These are phyloP conservation scores for Heterobasidion parviporum DNA, from an alignment of 1,284 basidiomycete species.

Conservation along the genomic window DNA sequence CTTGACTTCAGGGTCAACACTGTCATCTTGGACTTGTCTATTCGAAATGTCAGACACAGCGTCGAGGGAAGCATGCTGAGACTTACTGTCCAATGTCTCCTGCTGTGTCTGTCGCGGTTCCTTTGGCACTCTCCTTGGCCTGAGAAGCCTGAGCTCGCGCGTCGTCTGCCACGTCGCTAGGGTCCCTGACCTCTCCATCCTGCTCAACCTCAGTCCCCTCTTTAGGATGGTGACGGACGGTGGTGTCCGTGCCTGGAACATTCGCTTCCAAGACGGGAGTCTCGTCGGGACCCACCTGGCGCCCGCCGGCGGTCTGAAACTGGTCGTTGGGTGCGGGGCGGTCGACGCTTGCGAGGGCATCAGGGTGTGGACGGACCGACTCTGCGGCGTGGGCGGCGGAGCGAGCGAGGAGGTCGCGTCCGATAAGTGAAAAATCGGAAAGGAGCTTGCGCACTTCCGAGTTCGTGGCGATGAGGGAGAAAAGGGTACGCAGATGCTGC, in stretches of 20 bases:
- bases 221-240: constrained; percentile 38
- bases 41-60: constrained; percentile 14
- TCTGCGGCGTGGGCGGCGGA: constrained; percentile 73
- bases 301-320: constrained; percentile 44
- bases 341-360: constrained; percentile 60
- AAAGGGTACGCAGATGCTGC: constrained; percentile 77
- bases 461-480: constrained; percentile 75
- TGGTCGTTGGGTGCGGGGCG: constrained; percentile 59
- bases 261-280: constrained; percentile 45
- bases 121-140: constrained; percentile 13
- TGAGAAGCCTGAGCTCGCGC: constrained; percentile 14
- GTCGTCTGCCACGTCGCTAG: constrained; percentile 20
- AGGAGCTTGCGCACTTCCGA: constrained; percentile 87
- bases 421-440: constrained; percentile 75
- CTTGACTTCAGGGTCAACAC: constrained; percentile 39
- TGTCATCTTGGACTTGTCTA: constrained; percentile 17
- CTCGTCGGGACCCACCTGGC: constrained; percentile 25
- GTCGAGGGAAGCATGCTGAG: neutral
- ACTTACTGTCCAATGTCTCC: constrained; percentile 19
- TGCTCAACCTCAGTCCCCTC: constrained; percentile 26
- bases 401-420: constrained; percentile 80
- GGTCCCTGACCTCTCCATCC: constrained; percentile 27
- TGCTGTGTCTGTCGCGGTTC: constrained; percentile 20
- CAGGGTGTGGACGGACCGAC: constrained; percentile 58
- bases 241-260: constrained; percentile 35